These are phyloP conservation scores for Penicillium diatomitis DNA, from an alignment of 495 filamentous ascomycete genomes.

Conservation along the genomic window DNA sequence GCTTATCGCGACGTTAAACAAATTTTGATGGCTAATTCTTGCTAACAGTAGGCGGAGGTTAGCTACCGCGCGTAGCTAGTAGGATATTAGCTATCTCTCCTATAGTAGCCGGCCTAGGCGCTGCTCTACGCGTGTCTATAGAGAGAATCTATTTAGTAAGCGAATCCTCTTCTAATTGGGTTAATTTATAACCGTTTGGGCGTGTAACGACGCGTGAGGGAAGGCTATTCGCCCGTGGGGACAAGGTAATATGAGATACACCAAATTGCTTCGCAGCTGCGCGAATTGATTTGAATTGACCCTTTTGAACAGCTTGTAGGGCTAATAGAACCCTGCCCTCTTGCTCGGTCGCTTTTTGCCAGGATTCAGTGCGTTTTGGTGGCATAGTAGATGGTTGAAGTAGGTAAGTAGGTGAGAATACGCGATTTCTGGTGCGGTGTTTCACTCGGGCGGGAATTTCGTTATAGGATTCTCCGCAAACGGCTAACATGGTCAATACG, in stretches of 20 bases:
- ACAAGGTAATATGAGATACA: not conserved
- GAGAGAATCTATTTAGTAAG: too few species aligned
- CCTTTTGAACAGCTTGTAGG: not conserved
- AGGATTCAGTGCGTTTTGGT: not conserved
- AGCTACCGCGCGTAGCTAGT: not conserved
- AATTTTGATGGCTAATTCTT: not conserved
- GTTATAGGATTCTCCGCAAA: too few species aligned
- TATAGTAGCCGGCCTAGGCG: not conserved
- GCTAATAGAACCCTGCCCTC: not conserved
- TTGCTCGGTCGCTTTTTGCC: not conserved
- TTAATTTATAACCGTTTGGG: not conserved
- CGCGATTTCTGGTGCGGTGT: not conserved
- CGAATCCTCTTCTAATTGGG: not conserved
- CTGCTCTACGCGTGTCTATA: not conserved
- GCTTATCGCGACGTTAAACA: not conserved
- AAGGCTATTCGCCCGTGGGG: not conserved
- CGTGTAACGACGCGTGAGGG: too few species aligned
- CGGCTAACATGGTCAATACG: too few species aligned
- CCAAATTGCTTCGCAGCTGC: not conserved
- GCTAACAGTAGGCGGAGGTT: not conserved
- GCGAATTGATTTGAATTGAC: not conserved
- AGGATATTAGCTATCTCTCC: not conserved
- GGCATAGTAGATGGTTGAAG: not conserved
- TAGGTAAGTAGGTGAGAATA: too few species aligned
- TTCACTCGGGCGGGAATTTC: not conserved